These are phyloP conservation scores for Catharanthus roseus DNA, from an alignment of 257 asterid species.

Conservation along the genomic window DNA sequence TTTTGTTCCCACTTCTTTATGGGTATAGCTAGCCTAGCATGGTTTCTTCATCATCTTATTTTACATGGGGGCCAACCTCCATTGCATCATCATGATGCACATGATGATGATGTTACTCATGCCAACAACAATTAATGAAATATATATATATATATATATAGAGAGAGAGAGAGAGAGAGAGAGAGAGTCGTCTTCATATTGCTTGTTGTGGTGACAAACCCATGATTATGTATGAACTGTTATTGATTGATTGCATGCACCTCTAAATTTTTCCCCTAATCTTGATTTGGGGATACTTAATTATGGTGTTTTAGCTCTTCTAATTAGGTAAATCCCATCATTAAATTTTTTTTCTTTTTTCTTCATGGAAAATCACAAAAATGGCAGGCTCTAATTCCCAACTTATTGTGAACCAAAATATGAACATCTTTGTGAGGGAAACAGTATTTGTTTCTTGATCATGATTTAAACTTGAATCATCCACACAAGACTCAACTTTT, in stretches of 20 bases:
- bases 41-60: constrained; percentile 30
- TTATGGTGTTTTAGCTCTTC: neutral
- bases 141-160: no score
- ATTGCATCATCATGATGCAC: constrained; percentile 55
- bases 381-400: no score
- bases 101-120: constrained; percentile 61
- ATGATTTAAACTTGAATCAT: no score
- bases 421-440: neutral
- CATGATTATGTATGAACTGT: constrained; percentile 16
- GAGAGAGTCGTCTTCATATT: constrained; percentile 6
- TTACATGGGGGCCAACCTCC: constrained; percentile 35
- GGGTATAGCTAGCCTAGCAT: constrained; percentile 16
- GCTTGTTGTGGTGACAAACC: constrained; percentile 5
- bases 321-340: neutral
- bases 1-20: constrained; percentile 21
- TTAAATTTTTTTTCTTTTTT: neutral
- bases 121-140: constrained; percentile 29
- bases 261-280: neutral
- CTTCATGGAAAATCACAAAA: neutral
- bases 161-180: no score
- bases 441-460: no score
- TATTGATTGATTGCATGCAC: constrained; percentile 19
- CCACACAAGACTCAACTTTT: no score
- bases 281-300: neutral
- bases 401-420: neutral